These are phyloP conservation scores for Corynascus novoguineensis DNA, from an alignment of 495 filamentous ascomycete species.

Conservation along the genomic window DNA sequence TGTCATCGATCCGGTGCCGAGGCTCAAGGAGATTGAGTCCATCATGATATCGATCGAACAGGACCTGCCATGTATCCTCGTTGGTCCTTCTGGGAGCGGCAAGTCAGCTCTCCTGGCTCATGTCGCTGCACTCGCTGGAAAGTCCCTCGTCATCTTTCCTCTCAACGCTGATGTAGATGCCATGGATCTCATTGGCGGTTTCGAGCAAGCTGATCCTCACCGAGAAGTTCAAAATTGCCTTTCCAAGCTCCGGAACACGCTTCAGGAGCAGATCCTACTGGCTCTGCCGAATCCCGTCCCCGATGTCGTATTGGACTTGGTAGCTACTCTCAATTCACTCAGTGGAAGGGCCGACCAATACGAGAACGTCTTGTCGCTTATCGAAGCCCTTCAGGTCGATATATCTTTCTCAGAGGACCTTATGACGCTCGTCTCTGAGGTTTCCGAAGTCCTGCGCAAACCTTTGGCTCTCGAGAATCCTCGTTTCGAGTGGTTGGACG, in stretches of 20 bases:
- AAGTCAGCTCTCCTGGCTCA: slow-evolving; percentile 76
- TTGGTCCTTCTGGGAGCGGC: slow-evolving; percentile 77
- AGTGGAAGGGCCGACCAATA: slow-evolving; percentile 27
- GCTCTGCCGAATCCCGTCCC: slow-evolving; percentile 42
- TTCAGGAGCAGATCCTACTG: slow-evolving; percentile 50
- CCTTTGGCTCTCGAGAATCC: slow-evolving; percentile 55
- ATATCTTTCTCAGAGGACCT: slow-evolving; percentile 27
- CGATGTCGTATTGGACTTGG: slow-evolving; percentile 38
- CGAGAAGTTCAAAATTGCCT: slow-evolving; percentile 56
- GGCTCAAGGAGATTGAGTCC: slow-evolving; percentile 70
- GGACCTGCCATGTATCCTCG: slow-evolving; percentile 81
- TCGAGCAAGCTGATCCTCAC: slow-evolving; percentile 83
- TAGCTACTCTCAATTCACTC: slow-evolving; percentile 33
- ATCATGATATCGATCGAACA: slow-evolving; percentile 81
- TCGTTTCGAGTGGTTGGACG: slow-evolving; percentile 94
- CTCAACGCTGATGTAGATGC: slow-evolving; percentile 92
- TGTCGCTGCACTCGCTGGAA: slow-evolving; percentile 71
- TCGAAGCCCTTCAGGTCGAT: slow-evolving; percentile 28
- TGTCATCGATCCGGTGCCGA: slow-evolving; percentile 50
- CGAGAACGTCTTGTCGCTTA: slow-evolving; percentile 27
- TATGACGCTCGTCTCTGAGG: slow-evolving; percentile 24
- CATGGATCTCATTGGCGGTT: slow-evolving; percentile 94
- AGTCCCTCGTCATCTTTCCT: slow-evolving; percentile 66
- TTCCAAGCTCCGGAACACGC: slow-evolving; percentile 47
- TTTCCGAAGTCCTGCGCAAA: slow-evolving; percentile 36